phyloP scores from a whole-genome alignment of 1,284 basidiomycete species.

The Ustilago tritici region DNA sequence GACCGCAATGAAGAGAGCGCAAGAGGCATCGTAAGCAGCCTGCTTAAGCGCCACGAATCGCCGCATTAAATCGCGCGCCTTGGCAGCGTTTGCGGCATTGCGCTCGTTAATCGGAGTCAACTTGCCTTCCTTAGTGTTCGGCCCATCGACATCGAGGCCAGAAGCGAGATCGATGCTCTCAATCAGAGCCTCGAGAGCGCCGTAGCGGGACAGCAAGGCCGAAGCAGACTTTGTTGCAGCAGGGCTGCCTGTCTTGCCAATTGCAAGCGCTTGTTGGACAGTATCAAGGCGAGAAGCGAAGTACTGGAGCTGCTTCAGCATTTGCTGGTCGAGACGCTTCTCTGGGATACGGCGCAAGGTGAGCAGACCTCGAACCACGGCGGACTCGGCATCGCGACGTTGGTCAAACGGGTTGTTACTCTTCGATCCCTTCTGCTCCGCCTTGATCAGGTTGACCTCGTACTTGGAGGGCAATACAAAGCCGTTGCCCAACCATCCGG shows the following conservation, averaged over 20 bases:
- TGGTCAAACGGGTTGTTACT: constrained; percentile 56
- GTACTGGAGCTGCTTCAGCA: constrained; percentile 20
- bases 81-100: constrained; percentile 30
- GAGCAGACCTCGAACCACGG: constrained; percentile 44
- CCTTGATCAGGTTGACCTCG: constrained; percentile 50
- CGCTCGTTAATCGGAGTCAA: constrained; percentile 40
- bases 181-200: constrained; percentile 36
- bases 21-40: constrained; percentile 49
- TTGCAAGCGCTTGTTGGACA: background rate
- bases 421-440: constrained; percentile 36
- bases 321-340: constrained; percentile 28
- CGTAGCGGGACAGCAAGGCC: constrained; percentile 26
- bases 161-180: constrained; percentile 61
- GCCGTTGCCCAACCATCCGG: constrained; percentile 69
- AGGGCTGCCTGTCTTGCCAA: background rate
- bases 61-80: constrained; percentile 46
- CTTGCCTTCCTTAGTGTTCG: constrained; percentile 18
- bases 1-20: constrained; percentile 37
- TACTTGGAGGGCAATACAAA: constrained; percentile 66
- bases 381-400: constrained; percentile 47
- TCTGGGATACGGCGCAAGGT: constrained; percentile 54
- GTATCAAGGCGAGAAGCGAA: constrained; percentile 10
- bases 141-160: constrained; percentile 59
- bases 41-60: constrained; percentile 55
- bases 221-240: background rate